A percentile compares a stretch with the other conserved stretches of the same genome.
Conservation (phyloP, 1,139 yeast species). For the Taphrina deformans region DNA sequence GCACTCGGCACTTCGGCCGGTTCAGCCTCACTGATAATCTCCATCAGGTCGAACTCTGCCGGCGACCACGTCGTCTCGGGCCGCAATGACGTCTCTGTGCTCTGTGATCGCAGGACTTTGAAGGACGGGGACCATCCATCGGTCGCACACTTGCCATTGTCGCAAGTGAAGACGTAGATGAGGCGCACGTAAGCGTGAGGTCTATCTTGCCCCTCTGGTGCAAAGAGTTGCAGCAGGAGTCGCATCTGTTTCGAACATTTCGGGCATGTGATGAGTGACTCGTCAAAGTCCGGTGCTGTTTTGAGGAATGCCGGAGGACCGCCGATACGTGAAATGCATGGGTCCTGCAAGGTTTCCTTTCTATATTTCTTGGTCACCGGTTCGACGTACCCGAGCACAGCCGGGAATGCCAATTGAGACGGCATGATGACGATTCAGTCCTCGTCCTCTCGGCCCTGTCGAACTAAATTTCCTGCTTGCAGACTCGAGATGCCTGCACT, state of each 20-base stretch:
- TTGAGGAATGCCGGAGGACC: slow-evolving; percentile 27
- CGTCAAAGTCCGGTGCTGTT: slow-evolving; percentile 12
- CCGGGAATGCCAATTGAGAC: neutral
- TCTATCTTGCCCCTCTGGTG: slow-evolving; percentile 23
- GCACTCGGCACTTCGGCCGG: slow-evolving; percentile 2
- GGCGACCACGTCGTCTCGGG: neutral
- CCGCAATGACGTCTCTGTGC: slow-evolving; percentile 8
- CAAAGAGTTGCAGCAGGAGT: slow-evolving; percentile 30
- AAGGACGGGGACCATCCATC: slow-evolving; percentile 28
- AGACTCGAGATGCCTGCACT: neutral
- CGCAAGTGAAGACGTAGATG: slow-evolving; percentile 31
- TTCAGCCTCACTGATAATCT: slow-evolving; percentile 33
- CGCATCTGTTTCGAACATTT: slow-evolving; percentile 22
- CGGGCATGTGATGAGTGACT: neutral
- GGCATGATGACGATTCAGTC: neutral
- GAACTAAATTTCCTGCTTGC: neutral
- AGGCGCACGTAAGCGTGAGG: slow-evolving; percentile 33
- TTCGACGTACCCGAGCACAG: slow-evolving; percentile 26
- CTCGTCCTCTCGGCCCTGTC: neutral
- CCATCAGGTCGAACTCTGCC: slow-evolving; percentile 8
- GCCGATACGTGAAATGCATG: slow-evolving; percentile 29
- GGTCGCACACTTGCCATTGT: slow-evolving; percentile 31
- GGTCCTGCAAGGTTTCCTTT: slow-evolving; percentile 5
- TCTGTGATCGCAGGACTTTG: slow-evolving; percentile 22
- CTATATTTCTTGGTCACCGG: slow-evolving; percentile 19